phyloP scores from a whole-genome alignment of 371 early-diverging fungal genomes.

The Catenaria anguillulae region DNA sequence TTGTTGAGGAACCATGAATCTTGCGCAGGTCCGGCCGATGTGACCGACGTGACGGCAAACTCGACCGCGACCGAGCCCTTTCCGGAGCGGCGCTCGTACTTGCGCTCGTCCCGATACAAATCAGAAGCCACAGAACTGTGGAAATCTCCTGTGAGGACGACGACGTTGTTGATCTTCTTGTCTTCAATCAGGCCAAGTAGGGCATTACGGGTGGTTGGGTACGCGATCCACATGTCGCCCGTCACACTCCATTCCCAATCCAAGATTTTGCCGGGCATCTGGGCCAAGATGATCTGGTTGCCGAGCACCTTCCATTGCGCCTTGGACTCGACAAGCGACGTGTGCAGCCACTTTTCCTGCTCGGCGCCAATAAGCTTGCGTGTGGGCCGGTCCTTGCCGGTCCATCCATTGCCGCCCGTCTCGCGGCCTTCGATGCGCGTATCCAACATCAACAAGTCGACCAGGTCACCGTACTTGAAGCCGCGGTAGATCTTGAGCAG shows the following conservation, averaged over 20 bases:
- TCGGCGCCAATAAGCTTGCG: conserved; percentile 13
- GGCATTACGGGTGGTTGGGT: neutral
- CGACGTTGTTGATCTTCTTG: neutral
- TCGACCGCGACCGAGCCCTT: neutral
- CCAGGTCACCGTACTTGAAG: conserved; percentile 19
- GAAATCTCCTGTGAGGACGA: neutral
- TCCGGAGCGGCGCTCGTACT: neutral
- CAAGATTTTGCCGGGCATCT: neutral
- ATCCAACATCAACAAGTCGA: conserved; percentile 25
- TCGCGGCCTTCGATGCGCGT: conserved; percentile 18
- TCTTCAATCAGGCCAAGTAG: neutral
- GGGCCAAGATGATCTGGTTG: conserved; percentile 22
- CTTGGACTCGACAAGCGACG: conserved; percentile 10
- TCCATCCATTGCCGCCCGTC: conserved; percentile 2
- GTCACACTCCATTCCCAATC: no score
- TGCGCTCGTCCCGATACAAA: neutral
- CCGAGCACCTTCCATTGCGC: conserved; percentile 21
- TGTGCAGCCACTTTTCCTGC: conserved; percentile 21
- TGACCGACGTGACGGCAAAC: conserved; percentile 1
- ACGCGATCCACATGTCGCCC: conserved; percentile 4
- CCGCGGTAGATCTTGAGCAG: conserved; percentile 17
- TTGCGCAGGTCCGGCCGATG: neutral
- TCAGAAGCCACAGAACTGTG: neutral
- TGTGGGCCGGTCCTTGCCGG: neutral
- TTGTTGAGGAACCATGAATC: neutral